Base-by-base conservation (phyloP, 2,329 filamentous ascomycete genomes). In the Tolypocladium ovalisporum region DNA sequence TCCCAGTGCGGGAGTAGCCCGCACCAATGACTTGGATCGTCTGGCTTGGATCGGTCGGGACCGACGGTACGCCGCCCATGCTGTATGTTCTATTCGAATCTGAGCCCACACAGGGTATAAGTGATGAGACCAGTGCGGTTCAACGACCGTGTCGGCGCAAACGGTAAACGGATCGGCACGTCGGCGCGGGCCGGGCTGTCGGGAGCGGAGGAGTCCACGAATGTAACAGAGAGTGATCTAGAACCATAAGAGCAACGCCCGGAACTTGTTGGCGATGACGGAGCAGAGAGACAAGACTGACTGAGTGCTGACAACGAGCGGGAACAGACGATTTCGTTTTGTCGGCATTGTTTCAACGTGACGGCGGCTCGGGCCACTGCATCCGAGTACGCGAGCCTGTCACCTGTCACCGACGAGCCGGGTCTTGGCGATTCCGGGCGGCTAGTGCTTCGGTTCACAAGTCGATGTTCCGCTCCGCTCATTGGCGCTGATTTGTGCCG, bases 1-100 rank as follows among this genome's bases (percentile, higher is more conserved):
- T 61, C 10, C 61, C 61, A 19, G 61, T 62, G 40, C 78, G 71
- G 17, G 77, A 69, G 59, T 71, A 73, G 51, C 73, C 71, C 7
- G 73, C 74, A 27, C 71, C 72, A 57, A 77, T 76, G 57, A 76
- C 75, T 60, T 74, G 66, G 55, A 78, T 62, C 52, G 54, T 63
- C 53, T 64, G 63, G 19, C 63, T 65, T 52, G 59, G 65, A 56
- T 73, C 68, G 12, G 62, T 64, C 9, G 70, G 69, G 54, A 70
- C 62, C 3, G 70, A 71, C 37, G 68, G 63, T 44, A 62, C 62
- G 57, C 61, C 64, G 36, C 67, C 66, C 67, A 68, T 68, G n/a
- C 6, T 13, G 54, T 13, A 39, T 22, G 8, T 17, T 1, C 13
- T 7, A 3, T 6, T n/a, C 17, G 1, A 4, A 17, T 34, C 3